Percentiles rank a stretch among this genome's conserved stretches.
phyloP scores from a whole-genome alignment of 345 rosid species.

The Salix suchowensis region DNA sequence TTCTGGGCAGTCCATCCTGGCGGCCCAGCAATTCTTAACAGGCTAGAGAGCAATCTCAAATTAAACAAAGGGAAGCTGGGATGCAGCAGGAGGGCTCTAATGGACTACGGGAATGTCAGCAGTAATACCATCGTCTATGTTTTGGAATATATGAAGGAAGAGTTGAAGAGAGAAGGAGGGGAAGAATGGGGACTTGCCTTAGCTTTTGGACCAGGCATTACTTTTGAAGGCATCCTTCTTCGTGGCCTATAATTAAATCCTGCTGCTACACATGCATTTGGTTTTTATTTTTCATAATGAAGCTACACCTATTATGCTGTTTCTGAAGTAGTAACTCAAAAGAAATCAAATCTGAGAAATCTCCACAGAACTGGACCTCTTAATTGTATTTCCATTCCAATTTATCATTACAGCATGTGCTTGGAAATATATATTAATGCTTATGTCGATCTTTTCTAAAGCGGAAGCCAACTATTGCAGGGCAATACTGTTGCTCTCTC shows the following conservation, averaged over 20 bases:
- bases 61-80: conserved; percentile 51
- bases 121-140: conserved; percentile 86
- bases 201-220: conserved; percentile 93
- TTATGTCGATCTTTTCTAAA: background rate
- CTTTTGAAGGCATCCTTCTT: conserved; percentile 92
- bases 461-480: background rate
- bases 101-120: conserved; percentile 86
- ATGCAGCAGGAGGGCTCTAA: conserved; percentile 75
- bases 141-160: conserved; percentile 79
- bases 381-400: background rate
- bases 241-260: conserved; percentile 51
- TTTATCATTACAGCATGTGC: background rate
- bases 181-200: conserved; percentile 89
- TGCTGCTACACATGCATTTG: background rate
- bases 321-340: background rate
- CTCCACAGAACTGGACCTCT: background rate
- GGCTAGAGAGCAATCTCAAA: conserved; percentile 54
- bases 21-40: conserved; percentile 88
- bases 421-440: background rate
- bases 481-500: background rate
- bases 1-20: conserved; percentile 98
- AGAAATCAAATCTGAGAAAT: background rate
- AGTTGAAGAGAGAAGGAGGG: conserved; percentile 44
- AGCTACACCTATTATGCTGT: background rate
- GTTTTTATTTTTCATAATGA: background rate